Evolutionary conservation across 2,329 filamentous ascomycete genomes (phyloP), one percentile per base, ranked within the genome.

Genomic region (Penicillium sp.): DNA sequence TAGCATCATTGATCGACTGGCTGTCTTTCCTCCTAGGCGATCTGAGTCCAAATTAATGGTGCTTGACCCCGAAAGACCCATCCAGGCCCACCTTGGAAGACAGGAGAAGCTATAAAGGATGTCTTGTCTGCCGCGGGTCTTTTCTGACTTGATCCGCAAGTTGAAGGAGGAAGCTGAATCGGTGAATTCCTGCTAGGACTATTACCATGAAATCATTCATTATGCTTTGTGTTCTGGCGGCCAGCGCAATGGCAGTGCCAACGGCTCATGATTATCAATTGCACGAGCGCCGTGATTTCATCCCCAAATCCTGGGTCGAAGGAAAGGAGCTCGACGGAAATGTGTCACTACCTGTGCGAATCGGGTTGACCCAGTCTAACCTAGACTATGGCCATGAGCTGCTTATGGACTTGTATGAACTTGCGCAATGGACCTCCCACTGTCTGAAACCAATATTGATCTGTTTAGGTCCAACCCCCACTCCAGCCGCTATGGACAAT

Each of bases 401-500:
- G 19, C 52, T 67, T 12, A 65, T 66, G 58, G 57, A 64, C 31
- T 59, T 69, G 66, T 68, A 59, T 38, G 54, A 39, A 15, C 6
- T 34, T 28, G 7, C 9, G 5, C 13, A 26, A 17, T 22, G 6
- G 37, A 21, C 6, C 4, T 13, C 3, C 7, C 17, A 24, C 19
- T 6, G 12, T 43, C n/a, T 45, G 26, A 39, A 35, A 24, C 26
- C 33, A 19, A 47, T 15, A n/a, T 32, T 4, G 10, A 15, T 12
- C 21, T 37, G 13, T 22, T 6, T 45, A 69, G 65, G 28, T 67
- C 71, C 0, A 55, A 71, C 50, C 70, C 68, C 5, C 52, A 53
- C 3, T 73, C 71, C 2, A 49, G 59, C 19, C 64, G 60, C 31
- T 70, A 70, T 52, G 66, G 67, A 21, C 61, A 65, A 21, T 62